phyloP scores from a whole-genome alignment of 1,139 yeast genomes.

The Debaryomyces udenii region DNA sequence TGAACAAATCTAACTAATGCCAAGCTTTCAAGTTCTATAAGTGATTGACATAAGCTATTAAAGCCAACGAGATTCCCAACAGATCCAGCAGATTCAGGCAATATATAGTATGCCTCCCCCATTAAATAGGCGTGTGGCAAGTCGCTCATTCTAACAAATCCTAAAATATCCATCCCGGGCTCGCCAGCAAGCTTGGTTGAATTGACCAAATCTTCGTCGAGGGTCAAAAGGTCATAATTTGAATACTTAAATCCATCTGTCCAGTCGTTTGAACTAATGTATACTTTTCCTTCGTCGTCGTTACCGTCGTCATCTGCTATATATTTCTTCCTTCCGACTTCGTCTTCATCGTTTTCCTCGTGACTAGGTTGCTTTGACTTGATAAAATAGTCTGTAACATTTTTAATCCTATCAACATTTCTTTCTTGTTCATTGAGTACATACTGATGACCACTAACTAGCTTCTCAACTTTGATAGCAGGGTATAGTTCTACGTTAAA shows the following conservation, averaged over 20 bases:
- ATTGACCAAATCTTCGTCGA: constrained; percentile 45
- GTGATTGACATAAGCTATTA: constrained; percentile 56
- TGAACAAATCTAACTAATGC: constrained; percentile 68
- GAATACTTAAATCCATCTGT: constrained; percentile 70
- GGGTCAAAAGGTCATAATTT: constrained; percentile 41
- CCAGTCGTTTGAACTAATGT: constrained; percentile 25
- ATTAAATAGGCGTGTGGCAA: constrained; percentile 63
- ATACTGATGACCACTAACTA: constrained; percentile 36
- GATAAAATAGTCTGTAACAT: constrained; percentile 28
- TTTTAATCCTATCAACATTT: constrained; percentile 18
- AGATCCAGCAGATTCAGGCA: constrained; percentile 41
- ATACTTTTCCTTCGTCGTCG: constrained; percentile 25
- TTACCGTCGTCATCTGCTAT: constrained; percentile 24
- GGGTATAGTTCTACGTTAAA: constrained; percentile 69
- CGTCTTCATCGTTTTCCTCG: constrained; percentile 15
- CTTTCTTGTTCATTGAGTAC: constrained; percentile 18
- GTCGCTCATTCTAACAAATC: constrained; percentile 49
- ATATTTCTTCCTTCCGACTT: constrained; percentile 20
- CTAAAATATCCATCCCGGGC: constrained; percentile 65
- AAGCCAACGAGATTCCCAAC: constrained; percentile 47
- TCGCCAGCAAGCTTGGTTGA: constrained; percentile 44
- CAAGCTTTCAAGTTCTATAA: constrained; percentile 50
- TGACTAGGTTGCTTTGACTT: constrained; percentile 13
- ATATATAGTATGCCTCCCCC: constrained; percentile 60
- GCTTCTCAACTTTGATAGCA: constrained; percentile 53